A percentile compares a stretch with the other conserved stretches of the same genome.
These are phyloP conservation scores for Coniochaeta sp. DNA, from an alignment of 2,329 filamentous ascomycete species.

Conservation along the genomic window DNA sequence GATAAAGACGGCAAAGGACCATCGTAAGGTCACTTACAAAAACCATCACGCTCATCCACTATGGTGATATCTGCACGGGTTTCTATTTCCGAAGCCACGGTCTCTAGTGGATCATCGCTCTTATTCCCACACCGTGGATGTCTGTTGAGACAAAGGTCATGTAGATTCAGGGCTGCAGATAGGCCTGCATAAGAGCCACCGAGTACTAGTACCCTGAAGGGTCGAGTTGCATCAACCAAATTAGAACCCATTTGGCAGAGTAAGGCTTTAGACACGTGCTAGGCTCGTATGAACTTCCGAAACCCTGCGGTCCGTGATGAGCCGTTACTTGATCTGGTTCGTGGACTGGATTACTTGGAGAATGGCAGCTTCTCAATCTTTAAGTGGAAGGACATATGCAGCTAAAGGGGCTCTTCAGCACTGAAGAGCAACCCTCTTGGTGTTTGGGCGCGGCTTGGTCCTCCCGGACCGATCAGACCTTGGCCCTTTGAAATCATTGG, in stretches of 20 bases:
- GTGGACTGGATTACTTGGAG: too few relatives aligned
- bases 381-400: too few relatives aligned
- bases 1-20: neutral
- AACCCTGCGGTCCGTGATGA: too few relatives aligned
- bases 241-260: constrained; percentile 10
- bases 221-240: constrained; percentile 8
- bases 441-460: too few relatives aligned
- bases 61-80: constrained; percentile 63
- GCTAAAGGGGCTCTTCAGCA: too few relatives aligned
- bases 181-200: constrained; percentile 70
- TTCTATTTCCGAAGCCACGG: constrained; percentile 9
- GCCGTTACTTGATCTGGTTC: too few relatives aligned
- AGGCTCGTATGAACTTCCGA: too few relatives aligned
- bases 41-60: constrained; percentile 76
- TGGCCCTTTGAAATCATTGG: too few relatives aligned
- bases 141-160: constrained; percentile 55
- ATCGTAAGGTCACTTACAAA: constrained; percentile 46
- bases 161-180: constrained; percentile 56
- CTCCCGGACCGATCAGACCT: too few relatives aligned
- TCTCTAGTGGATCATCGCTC: constrained; percentile 12
- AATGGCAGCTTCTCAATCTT: too few relatives aligned
- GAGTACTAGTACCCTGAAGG: constrained; percentile 54
- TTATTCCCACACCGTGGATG: constrained; percentile 33
- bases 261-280: too few relatives aligned
- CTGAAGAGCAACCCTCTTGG: too few relatives aligned